Evolutionary conservation across 1,284 basidiomycete species (phyloP), one percentile per base, ranked within the genome.

Genomic region (Anthracocystis walkeri): DNA sequence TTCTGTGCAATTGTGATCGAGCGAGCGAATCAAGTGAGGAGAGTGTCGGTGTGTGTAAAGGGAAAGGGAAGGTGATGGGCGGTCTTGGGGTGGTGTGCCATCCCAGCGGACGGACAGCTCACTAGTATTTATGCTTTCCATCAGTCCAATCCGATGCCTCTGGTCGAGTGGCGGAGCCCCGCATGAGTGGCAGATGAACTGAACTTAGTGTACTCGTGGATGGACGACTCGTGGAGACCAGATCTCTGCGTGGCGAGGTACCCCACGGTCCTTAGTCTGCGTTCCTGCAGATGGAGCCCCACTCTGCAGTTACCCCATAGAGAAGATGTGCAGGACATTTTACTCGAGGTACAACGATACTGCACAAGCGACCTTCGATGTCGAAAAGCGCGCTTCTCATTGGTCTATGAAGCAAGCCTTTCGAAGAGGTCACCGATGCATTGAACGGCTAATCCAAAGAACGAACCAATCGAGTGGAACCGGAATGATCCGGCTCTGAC

Each of bases 271-370:
- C n/a, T 23, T 54, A 33, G 27, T 20, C 41, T 44, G n/a, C 29
- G 53, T 31, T 31, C 53, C 53, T 54, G 53, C 53, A 54, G 53
- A 21, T 20, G 53, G 53, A 44, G 53, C 53, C 53, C 53, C 53
- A 11, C 53, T 31, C 20, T 25, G 10, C 33, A 35, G 12, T 12
- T 16, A 6, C 7, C 16, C n/a, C 12, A 50, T 1, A 45, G 23
- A 14, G n/a, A 12, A 14, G 7, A 14, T 6, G 44, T 14, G 16
- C 16, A 16, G 12, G n/a, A n/a, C n/a, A 4, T 14, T 16, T 16
- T 50, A 18, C 29, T n/a, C 16, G 7, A 35, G 8, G 49, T 5
- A 6, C 31, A 50, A 21, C 46, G 18, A 29, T 21, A 12, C 11
- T 50, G 29, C 49, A 50, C 2, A 4, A 21, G n/a, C 29, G n/a